Evolutionary conservation across 352 stramenopile genomes (phyloP).

Genomic region (Phytophthora vignae): DNA sequence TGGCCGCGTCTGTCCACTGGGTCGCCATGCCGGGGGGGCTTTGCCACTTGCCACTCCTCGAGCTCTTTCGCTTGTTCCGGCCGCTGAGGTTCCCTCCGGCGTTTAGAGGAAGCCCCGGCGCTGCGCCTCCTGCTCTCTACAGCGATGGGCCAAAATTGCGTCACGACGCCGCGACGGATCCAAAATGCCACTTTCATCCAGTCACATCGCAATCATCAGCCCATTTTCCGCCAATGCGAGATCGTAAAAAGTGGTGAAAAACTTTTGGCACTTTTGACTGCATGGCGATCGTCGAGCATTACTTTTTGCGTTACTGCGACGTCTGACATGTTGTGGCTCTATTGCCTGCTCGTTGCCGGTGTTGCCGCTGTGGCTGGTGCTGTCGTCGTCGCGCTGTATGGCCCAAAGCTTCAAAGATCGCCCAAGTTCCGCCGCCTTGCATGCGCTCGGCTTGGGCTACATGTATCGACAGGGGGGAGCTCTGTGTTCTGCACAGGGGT

Average conservation of each 20-base stretch:
- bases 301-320: neutral
- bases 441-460: too few species aligned
- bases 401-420: slow-evolving; percentile 26
- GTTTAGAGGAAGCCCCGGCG: slow-evolving; percentile 29
- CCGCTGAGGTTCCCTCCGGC: neutral
- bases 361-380: neutral
- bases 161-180: slow-evolving; percentile 6
- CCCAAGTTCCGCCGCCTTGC: neutral
- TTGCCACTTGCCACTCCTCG: neutral
- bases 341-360: neutral
- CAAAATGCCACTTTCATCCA: slow-evolving; percentile 12
- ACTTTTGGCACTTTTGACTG: neutral
- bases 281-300: slow-evolving; percentile 20
- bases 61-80: slow-evolving; percentile 7
- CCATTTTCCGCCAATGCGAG: slow-evolving; percentile 15
- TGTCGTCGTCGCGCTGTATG: too few species aligned
- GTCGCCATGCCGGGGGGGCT: slow-evolving; percentile 21
- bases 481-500: slow-evolving; percentile 11
- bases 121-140: slow-evolving; percentile 38
- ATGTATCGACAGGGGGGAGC: too few species aligned
- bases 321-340: neutral
- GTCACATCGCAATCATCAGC: neutral
- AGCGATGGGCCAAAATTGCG: slow-evolving; percentile 27
- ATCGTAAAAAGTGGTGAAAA: too few species aligned
- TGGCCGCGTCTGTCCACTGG: slow-evolving; percentile 27